These are phyloP conservation scores for Globisporangium orthogonon DNA, from an alignment of 352 stramenopile species.

Conservation along the genomic window DNA sequence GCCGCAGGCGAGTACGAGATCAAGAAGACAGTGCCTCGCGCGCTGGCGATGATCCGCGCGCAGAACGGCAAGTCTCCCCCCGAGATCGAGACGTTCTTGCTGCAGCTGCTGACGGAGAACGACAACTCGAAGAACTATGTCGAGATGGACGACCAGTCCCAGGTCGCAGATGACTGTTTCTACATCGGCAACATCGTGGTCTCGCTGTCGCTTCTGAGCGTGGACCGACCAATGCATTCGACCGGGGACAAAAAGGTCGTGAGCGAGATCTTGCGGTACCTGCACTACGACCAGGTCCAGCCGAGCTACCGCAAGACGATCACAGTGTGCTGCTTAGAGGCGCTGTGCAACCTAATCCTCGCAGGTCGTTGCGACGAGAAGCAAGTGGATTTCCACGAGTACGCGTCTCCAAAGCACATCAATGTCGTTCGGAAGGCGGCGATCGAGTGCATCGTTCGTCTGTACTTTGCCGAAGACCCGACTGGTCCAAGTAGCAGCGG, in stretches of 20 bases:
- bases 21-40: slow-evolving; percentile 79
- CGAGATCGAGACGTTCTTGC: slow-evolving; percentile 74
- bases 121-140: slow-evolving; percentile 89
- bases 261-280: slow-evolving; percentile 65
- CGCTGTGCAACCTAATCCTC: slow-evolving; percentile 72
- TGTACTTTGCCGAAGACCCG: slow-evolving; percentile 81
- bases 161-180: slow-evolving; percentile 81
- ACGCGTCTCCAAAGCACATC: slow-evolving; percentile 61
- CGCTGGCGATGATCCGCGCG: slow-evolving; percentile 66
- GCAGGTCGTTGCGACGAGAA: slow-evolving; percentile 63
- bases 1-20: slow-evolving; percentile 83
- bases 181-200: slow-evolving; percentile 79
- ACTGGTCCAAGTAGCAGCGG: slow-evolving; percentile 14
- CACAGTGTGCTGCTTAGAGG: slow-evolving; percentile 77
- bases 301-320: slow-evolving; percentile 79
- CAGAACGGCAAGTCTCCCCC: slow-evolving; percentile 74
- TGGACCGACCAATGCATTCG: slow-evolving; percentile 52
- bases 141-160: slow-evolving; percentile 81
- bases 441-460: slow-evolving; percentile 77
- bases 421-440: slow-evolving; percentile 76
- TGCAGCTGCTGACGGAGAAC: slow-evolving; percentile 77
- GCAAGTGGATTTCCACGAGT: slow-evolving; percentile 63
- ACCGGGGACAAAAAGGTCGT: slow-evolving; percentile 46
- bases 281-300: slow-evolving; percentile 83
- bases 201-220: slow-evolving; percentile 56